phyloP scores from a whole-genome alignment of 139 green algal genomes.

The Tetradesmus lagerheimii region DNA sequence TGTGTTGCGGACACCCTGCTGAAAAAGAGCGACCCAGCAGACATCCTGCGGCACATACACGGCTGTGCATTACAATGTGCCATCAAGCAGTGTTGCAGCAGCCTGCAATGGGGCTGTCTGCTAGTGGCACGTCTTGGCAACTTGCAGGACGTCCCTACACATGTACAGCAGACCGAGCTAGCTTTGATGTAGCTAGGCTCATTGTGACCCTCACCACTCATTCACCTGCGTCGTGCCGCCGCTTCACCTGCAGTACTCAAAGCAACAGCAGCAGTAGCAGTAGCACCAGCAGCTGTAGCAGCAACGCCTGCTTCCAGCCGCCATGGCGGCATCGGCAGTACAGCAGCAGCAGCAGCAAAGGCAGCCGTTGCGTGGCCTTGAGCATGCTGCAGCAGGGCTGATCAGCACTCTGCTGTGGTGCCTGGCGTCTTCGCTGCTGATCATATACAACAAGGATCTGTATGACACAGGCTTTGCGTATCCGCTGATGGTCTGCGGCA shows the following conservation, averaged over 20 bases:
- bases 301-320: neutral
- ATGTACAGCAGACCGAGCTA: neutral
- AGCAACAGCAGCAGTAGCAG: constrained; percentile 6
- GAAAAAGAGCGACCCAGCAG: neutral
- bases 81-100: neutral
- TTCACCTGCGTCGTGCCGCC: neutral
- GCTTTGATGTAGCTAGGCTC: too few relatives aligned
- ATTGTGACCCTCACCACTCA: too few relatives aligned
- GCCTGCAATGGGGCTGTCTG: neutral
- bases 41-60: neutral
- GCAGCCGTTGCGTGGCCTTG: neutral
- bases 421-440: constrained; percentile 65
- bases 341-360: constrained; percentile 27
- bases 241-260: constrained; percentile 22
- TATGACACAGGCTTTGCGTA: constrained; percentile 70
- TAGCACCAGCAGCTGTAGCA: neutral
- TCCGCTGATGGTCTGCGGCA: constrained; percentile 70
- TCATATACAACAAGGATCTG: constrained; percentile 80
- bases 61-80: too few relatives aligned
- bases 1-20: too few relatives aligned
- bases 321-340: neutral
- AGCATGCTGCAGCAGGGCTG: constrained; percentile 14
- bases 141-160: neutral
- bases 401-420: constrained; percentile 62
- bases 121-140: neutral